Conservation (phyloP, 352 stramenopile genomes). For the Globisporangium paddicum region DNA sequence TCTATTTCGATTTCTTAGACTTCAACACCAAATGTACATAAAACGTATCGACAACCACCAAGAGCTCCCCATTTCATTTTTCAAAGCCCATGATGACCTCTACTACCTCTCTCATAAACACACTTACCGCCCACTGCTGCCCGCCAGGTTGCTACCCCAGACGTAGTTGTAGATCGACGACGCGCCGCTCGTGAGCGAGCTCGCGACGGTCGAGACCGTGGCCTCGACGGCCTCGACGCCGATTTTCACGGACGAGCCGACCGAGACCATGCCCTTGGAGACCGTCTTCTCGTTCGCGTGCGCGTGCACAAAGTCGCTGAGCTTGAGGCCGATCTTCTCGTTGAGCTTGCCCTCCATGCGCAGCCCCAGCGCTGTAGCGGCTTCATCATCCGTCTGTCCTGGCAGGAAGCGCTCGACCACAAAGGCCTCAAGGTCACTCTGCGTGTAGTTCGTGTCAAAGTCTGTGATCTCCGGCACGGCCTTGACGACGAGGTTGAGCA, state of each 20-base stretch:
- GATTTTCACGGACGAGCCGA: constrained; percentile 79
- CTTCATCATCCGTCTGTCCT: constrained; percentile 77
- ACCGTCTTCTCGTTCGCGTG: constrained; percentile 85
- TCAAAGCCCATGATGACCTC: background rate
- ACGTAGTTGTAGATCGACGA: constrained; percentile 87
- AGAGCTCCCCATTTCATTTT: background rate
- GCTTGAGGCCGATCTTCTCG: constrained; percentile 80
- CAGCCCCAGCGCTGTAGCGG: constrained; percentile 70
- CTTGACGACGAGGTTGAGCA: constrained; percentile 80
- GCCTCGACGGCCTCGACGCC: constrained; percentile 67
- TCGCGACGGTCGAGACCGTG: constrained; percentile 75
- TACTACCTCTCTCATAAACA: background rate
- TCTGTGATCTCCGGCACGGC: constrained; percentile 82
- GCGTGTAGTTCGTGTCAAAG: constrained; percentile 83
- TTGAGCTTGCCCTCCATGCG: constrained; percentile 87
- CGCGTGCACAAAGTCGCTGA: constrained; percentile 84
- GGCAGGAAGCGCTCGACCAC: constrained; percentile 80
- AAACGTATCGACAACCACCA: background rate
- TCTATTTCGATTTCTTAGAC: background rate
- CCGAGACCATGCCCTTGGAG: constrained; percentile 73
- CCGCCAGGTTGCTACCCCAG: constrained; percentile 31
- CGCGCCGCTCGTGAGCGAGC: constrained; percentile 63
- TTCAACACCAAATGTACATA: background rate
- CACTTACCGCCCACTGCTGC: background rate
- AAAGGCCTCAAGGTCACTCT: constrained; percentile 79